Evolutionary conservation across 352 stramenopile species (phyloP).

Genomic region (Phytopythium sindhum): DNA sequence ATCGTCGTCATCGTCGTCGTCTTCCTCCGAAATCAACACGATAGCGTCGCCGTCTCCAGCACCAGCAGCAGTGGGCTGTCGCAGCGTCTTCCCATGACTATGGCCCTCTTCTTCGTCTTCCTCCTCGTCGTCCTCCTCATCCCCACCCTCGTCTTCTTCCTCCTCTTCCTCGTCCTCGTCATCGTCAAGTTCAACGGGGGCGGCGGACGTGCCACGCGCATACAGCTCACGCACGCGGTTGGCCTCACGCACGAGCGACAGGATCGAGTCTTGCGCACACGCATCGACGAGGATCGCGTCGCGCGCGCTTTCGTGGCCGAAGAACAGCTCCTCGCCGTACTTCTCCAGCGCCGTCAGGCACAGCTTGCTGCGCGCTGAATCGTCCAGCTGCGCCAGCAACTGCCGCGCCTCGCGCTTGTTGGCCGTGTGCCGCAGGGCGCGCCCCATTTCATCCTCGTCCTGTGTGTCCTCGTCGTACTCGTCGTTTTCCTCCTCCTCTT

Average conservation of each 20-base stretch:
- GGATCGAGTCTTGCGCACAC: constrained; percentile 49
- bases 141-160: constrained; percentile 26
- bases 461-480: constrained; percentile 27
- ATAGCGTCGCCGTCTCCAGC: constrained; percentile 38
- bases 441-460: constrained; percentile 22
- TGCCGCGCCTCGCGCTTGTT: constrained; percentile 51
- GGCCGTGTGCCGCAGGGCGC: constrained; percentile 31
- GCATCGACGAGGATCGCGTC: constrained; percentile 64
- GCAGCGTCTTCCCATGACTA: constrained; percentile 19
- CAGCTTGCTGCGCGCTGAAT: constrained; percentile 51
- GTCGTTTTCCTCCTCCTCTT: constrained; percentile 27
- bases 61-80: constrained; percentile 9
- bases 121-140: constrained; percentile 29
- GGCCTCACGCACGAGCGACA: constrained; percentile 55
- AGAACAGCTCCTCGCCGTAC: constrained; percentile 65
- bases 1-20: constrained; percentile 25
- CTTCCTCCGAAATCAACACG: constrained; percentile 51
- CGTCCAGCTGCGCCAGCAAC: constrained; percentile 47
- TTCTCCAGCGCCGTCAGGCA: constrained; percentile 61
- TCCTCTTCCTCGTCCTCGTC: constrained; percentile 45
- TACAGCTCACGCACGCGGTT: constrained; percentile 47
- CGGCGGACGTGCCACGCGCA: constrained; percentile 41
- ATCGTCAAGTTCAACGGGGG: constrained; percentile 55
- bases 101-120: constrained; percentile 26
- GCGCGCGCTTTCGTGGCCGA: constrained; percentile 49